phyloP scores from a whole-genome alignment of 2,329 filamentous ascomycete genomes.

The Corynespora cassiicola region DNA sequence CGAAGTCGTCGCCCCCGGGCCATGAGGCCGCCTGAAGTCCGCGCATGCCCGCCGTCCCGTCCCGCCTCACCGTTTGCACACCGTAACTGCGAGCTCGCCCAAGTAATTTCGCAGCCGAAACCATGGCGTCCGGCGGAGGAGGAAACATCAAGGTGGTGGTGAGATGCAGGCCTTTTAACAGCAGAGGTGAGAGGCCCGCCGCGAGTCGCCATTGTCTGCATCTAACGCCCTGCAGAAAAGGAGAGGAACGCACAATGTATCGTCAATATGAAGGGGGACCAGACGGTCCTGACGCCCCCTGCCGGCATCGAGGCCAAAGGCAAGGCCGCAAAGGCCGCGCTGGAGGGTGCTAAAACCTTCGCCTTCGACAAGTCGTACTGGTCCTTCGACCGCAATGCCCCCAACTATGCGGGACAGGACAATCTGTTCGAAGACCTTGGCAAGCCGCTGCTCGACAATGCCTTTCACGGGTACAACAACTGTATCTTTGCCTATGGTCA shows the following conservation, averaged over 20 bases:
- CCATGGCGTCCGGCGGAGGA: slow-evolving; percentile 76
- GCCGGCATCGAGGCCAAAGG: slow-evolving; percentile 61
- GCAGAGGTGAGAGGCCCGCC: slow-evolving; percentile 71
- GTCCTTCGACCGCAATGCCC: slow-evolving; percentile 87
- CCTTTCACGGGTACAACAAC: slow-evolving; percentile 98
- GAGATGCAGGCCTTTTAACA: slow-evolving; percentile 93
- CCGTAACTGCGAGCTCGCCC: slow-evolving; percentile 7
- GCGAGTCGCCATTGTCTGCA: not conserved
- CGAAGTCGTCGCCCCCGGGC: slow-evolving; percentile 22
- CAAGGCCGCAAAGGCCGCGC: slow-evolving; percentile 70
- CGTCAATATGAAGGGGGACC: slow-evolving; percentile 91
- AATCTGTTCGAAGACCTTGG: slow-evolving; percentile 89
- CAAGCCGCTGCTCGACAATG: slow-evolving; percentile 91
- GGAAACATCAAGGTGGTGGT: slow-evolving; percentile 99
- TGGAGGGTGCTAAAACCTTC: slow-evolving; percentile 80
- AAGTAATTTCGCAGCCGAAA: slow-evolving; percentile 15
- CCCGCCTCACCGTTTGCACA: slow-evolving; percentile 14
- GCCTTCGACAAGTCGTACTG: slow-evolving; percentile 98
- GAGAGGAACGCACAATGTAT: slow-evolving; percentile 95
- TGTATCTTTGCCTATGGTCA: slow-evolving; percentile 99
- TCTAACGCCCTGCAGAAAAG: slow-evolving; percentile 68
- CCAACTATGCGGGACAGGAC: slow-evolving; percentile 88
- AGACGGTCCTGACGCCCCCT: slow-evolving; percentile 84
- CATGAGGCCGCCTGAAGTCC: slow-evolving; percentile 33
- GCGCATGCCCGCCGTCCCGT: slow-evolving; percentile 29